Evolutionary conservation across 163 green algal genomes (phyloP).

Genomic region (Scenedesmus sp.): DNA sequence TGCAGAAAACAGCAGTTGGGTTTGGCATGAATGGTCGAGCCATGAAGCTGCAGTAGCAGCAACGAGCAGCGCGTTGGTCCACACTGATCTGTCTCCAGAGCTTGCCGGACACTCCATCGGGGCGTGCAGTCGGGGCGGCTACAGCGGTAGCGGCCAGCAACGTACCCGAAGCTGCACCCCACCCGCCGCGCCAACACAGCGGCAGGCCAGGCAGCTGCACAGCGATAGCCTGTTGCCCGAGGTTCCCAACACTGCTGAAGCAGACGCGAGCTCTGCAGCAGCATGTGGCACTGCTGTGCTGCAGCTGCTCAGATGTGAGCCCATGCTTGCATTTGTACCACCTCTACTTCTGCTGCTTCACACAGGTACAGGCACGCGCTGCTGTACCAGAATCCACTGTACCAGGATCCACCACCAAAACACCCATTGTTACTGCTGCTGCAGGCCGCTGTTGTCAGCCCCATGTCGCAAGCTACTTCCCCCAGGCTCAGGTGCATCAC

Average conservation of each 20-base stretch:
- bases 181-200: no score
- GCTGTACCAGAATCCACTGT: no score
- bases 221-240: no score
- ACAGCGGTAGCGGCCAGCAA: no score
- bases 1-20: not conserved
- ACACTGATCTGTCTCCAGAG: not conserved
- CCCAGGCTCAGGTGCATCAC: no score
- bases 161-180: no score
- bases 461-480: not conserved
- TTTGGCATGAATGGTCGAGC: not conserved
- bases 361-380: no score
- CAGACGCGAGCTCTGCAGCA: not conserved
- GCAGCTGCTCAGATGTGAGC: not conserved
- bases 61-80: not conserved
- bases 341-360: not conserved
- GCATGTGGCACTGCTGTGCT: not conserved
- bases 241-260: not conserved
- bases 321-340: not conserved
- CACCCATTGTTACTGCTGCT: not conserved
- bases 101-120: no score
- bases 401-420: no score
- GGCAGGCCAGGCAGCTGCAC: no score
- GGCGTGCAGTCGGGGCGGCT: no score
- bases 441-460: not conserved
- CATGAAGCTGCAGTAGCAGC: not conserved